phyloP scores from a whole-genome alignment of 129 eudicot genomes.

The Glebionis coronaria region DNA sequence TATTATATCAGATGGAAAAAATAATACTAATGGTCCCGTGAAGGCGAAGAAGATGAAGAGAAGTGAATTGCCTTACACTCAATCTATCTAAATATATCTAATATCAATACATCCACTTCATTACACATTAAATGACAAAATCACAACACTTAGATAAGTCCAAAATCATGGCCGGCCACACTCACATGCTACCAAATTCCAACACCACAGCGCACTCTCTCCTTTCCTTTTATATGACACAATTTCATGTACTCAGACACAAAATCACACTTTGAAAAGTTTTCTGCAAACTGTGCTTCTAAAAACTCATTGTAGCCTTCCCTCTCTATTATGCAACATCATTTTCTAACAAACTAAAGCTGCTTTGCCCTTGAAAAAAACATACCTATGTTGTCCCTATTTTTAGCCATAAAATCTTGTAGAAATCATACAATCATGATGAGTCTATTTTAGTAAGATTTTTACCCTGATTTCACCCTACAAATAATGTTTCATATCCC shows the following conservation, averaged over 20 bases:
- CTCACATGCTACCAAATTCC: conserved; percentile 75
- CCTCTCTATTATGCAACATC: conserved; percentile 25
- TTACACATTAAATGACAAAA: conserved; percentile 48
- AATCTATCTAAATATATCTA: not conserved
- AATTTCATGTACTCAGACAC: conserved; percentile 19
- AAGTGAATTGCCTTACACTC: conserved; percentile 25
- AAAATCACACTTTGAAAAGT: conserved; percentile 22
- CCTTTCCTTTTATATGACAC: conserved; percentile 35
- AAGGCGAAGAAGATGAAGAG: conserved; percentile 27
- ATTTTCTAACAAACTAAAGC: conserved; percentile 30
- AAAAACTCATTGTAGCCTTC: conserved; percentile 36
- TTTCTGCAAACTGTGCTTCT: conserved; percentile 36
- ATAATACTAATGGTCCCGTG: conserved; percentile 27
- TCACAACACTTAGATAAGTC: conserved; percentile 45
- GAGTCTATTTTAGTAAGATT: conserved; percentile 52
- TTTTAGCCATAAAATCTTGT: conserved; percentile 12
- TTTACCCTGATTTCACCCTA: conserved; percentile 31
- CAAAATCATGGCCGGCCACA: conserved; percentile 65
- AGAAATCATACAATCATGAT: conserved; percentile 27
- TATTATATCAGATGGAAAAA: not conserved
- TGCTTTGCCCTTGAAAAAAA: conserved; percentile 31
- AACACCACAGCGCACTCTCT: conserved; percentile 23
- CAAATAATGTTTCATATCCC: conserved; percentile 56
- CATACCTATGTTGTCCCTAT: conserved; percentile 18
- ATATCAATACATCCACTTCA: conserved; percentile 13